Base-by-base conservation (phyloP, 1,139 yeast species). In the Yarrowia galli region DNA sequence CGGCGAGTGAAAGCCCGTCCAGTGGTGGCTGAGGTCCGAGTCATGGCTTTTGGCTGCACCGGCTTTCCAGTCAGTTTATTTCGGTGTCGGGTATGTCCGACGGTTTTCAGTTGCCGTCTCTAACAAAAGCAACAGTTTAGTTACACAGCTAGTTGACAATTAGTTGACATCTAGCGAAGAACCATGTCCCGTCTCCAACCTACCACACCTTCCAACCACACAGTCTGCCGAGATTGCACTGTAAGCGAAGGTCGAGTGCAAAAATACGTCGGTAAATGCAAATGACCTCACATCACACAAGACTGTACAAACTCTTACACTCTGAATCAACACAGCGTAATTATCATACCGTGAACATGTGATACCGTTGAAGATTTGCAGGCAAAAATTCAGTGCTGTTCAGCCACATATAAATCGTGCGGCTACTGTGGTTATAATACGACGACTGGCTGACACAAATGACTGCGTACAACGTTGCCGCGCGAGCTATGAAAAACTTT, bases 1-100 rank as follows among this genome's bases (percentile, higher is more conserved):
- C 36, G 16, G 18, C 16, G 8, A 16, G 13, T n/a, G 53, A 28
- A 28, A n/a, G 10, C 23, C 38, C 36, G 22, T 28, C 18, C 36
- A 48, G 23, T 28, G 53, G 53, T 48, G 53, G 53, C 53, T 48
- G 53, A n/a, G 18, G 3, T 16, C 53, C 53, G 53, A n/a, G 53
- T 48, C 53, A 48, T 48, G 38, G 8, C 1, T 28, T 28, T 28
- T 10, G 32, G 8, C 32, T 28, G 6, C 32, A 3, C 8, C 38
- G 53, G 53, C 53, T 48, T 48, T 48, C 16, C 15, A 22, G 32
- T 28, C 32, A 28, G 32, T 28, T 28, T 28, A n/a, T n/a, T n/a
- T n/a, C n/a, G n/a, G 22, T 4, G 12, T 45, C 51, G 51, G 51
- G 20, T 2, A 12, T 46, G 6, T 12, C 20, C 51, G 35, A 7